These are phyloP conservation scores for Rhizopogon vulgaris DNA, from an alignment of 768 basidiomycete genomes.

Conservation along the genomic window DNA sequence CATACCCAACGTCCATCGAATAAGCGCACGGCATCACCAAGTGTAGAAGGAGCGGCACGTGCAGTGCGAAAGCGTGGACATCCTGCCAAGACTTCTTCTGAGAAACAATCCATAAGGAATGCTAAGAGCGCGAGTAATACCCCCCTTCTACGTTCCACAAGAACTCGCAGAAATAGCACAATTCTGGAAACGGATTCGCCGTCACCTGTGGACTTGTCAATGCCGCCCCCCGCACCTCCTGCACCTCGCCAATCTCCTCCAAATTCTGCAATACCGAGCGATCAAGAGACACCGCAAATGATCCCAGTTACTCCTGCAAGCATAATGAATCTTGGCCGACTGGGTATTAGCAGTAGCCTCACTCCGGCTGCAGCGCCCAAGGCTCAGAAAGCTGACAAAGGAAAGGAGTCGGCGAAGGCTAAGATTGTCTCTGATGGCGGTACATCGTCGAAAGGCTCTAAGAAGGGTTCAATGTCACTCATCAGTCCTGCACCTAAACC, in stretches of 20 bases:
- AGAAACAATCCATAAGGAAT: slow-evolving; percentile 17
- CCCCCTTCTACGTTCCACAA: slow-evolving; percentile 45
- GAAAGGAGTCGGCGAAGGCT: slow-evolving; percentile 23
- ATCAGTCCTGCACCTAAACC: slow-evolving; percentile 60
- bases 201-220: slow-evolving; percentile 81
- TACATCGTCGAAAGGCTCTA: slow-evolving; percentile 14
- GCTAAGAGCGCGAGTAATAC: slow-evolving; percentile 54
- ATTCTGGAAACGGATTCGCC: slow-evolving; percentile 55
- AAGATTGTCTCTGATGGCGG: slow-evolving; percentile 17
- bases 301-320: slow-evolving; percentile 87
- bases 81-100: slow-evolving; percentile 25
- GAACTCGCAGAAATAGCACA: slow-evolving; percentile 36
- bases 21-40: slow-evolving; percentile 56
- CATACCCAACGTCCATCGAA: slow-evolving; percentile 31
- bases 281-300: slow-evolving; percentile 18
- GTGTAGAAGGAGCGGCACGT: slow-evolving; percentile 43
- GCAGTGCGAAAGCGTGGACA: slow-evolving; percentile 50
- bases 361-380: slow-evolving; percentile 18
- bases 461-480: slow-evolving; percentile 25
- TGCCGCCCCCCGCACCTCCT: slow-evolving; percentile 79
- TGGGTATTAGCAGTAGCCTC: slow-evolving; percentile 46
- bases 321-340: slow-evolving; percentile 81
- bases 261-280: slow-evolving; percentile 1
- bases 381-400: slow-evolving; percentile 21
- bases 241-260: slow-evolving; percentile 13